Evolutionary conservation across 2,329 filamentous ascomycete species (phyloP).

Genomic region (Aureobasidium vineae): DNA sequence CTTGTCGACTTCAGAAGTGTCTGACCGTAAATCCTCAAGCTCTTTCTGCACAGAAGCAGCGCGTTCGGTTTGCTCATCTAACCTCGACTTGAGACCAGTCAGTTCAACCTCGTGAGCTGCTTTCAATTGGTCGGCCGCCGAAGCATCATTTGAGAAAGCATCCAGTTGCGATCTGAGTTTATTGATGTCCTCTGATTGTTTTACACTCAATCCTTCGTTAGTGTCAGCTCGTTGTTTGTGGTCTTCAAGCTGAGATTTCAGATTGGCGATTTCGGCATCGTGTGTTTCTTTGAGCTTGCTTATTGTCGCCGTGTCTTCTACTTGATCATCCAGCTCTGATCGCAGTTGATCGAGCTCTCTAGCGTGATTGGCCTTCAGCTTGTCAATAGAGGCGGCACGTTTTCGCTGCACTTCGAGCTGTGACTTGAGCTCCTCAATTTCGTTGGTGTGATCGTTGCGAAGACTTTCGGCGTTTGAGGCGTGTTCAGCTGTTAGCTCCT

Average conservation of each 20-base stretch:
- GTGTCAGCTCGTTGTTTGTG: constrained; percentile 5
- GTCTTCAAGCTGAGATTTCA: constrained; percentile 6
- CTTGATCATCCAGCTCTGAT: constrained; percentile 16
- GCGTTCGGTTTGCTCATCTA: background rate
- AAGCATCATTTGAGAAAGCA: background rate
- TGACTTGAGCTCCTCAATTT: constrained; percentile 32
- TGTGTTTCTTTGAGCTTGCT: background rate
- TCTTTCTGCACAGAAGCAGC: background rate
- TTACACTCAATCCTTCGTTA: background rate
- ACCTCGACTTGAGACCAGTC: background rate
- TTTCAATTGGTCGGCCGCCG: background rate
- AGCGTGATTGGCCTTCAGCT: constrained; percentile 23
- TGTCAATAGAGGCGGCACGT: constrained; percentile 12
- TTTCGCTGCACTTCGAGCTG: constrained; percentile 33
- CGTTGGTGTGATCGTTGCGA: constrained; percentile 29
- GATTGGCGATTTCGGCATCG: background rate
- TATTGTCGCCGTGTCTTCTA: background rate
- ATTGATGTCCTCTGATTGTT: background rate
- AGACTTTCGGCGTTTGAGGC: background rate
- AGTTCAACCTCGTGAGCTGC: constrained; percentile 5
- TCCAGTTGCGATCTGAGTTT: background rate
- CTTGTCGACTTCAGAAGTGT: constrained; percentile 14
- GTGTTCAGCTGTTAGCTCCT: constrained; percentile 1
- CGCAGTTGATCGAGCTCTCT: constrained; percentile 13
- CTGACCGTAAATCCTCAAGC: background rate